Conservation (phyloP, 768 basidiomycete genomes). For the Mrakia gelida region DNA sequence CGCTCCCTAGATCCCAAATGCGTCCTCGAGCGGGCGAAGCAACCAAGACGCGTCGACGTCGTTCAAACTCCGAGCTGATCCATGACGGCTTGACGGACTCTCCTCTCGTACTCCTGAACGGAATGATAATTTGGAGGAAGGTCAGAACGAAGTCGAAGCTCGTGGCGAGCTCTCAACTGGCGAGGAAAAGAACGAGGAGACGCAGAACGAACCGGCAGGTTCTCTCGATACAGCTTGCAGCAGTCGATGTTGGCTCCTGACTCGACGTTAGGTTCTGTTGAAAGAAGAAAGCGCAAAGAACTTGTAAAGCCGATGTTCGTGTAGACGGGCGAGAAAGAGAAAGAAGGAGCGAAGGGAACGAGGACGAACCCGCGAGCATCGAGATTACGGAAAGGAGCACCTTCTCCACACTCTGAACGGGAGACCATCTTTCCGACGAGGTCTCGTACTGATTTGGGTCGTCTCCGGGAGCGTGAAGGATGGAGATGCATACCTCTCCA, state of each 20-base stretch:
- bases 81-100: conserved; percentile 28
- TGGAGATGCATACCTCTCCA: conserved; percentile 96
- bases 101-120: conserved; percentile 30
- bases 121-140: not conserved
- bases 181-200: not conserved
- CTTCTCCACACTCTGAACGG: conserved; percentile 90
- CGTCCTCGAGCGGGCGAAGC: not conserved
- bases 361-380: conserved; percentile 79
- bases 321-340: too few relatives aligned
- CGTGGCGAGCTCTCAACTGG: not conserved
- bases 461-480: conserved; percentile 75
- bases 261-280: conserved; percentile 87
- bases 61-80: conserved; percentile 29
- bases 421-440: conserved; percentile 94
- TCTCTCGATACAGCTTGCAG: conserved; percentile 30
- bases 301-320: not conserved
- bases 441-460: conserved; percentile 75
- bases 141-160: not conserved
- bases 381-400: conserved; percentile 92
- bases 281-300: conserved; percentile 6
- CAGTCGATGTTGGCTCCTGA: conserved; percentile 81
- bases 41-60: not conserved
- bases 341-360: too few relatives aligned
- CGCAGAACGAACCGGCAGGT: conserved; percentile 14
- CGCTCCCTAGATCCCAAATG: not conserved